Conservation (phyloP, 2,329 filamentous ascomycete species). For the Colletotrichum sp. region DNA sequence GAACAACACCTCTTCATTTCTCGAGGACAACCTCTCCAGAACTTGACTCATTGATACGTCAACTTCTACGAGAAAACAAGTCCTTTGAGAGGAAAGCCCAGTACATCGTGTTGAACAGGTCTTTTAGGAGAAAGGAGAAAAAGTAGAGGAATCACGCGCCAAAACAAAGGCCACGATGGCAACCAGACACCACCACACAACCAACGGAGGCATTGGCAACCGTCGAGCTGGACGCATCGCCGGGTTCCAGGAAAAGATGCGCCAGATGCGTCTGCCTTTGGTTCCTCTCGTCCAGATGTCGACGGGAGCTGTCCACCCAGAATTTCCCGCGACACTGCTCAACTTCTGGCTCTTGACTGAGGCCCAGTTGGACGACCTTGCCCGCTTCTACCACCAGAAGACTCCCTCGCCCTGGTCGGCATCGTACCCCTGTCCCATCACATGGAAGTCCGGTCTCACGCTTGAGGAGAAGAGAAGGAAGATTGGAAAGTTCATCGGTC, state of each 20-base stretch:
- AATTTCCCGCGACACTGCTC: constrained; percentile 71
- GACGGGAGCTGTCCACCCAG: constrained; percentile 66
- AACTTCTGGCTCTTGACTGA: constrained; percentile 78
- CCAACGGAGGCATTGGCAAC: constrained; percentile 31
- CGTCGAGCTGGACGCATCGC: constrained; percentile 50
- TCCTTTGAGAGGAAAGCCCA: not conserved
- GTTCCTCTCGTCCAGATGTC: constrained; percentile 70
- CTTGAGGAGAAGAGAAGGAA: constrained; percentile 74
- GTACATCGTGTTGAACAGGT: not conserved
- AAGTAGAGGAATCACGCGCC: not conserved
- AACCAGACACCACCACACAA: constrained; percentile 16
- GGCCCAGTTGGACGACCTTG: constrained; percentile 71
- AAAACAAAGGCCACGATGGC: not conserved
- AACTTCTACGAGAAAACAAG: not conserved
- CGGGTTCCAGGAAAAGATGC: constrained; percentile 64
- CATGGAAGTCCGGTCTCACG: constrained; percentile 59
- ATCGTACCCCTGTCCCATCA: constrained; percentile 72
- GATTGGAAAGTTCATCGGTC: constrained; percentile 76
- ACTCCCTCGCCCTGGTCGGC: constrained; percentile 58
- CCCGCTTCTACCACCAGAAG: constrained; percentile 76
- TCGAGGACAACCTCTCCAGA: not conserved
- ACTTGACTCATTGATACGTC: not conserved
- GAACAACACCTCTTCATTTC: not conserved
- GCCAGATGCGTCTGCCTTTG: constrained; percentile 69
- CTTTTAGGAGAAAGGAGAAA: not conserved